Conservation (phyloP, 2,329 filamentous ascomycete species). For the Pestalotiopsis sp. region DNA sequence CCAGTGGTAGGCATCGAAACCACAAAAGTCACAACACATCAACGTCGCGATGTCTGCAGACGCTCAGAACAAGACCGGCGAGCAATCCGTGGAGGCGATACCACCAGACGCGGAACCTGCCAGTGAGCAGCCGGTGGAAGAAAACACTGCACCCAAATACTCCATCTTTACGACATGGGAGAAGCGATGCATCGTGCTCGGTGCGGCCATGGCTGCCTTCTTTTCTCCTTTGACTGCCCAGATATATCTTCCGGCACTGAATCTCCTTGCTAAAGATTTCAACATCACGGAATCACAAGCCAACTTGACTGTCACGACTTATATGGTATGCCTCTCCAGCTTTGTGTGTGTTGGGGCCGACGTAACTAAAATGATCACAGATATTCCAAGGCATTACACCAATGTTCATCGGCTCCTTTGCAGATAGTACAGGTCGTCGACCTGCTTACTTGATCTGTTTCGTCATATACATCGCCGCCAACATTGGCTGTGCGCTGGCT, state of each 20-base stretch:
- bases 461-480: constrained; percentile 45
- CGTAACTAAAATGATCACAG: constrained; percentile 13
- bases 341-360: neutral
- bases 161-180: constrained; percentile 29
- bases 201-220: constrained; percentile 31
- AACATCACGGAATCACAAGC: constrained; percentile 37
- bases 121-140: constrained; percentile 10
- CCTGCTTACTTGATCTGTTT: constrained; percentile 51
- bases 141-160: constrained; percentile 10
- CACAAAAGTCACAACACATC: neutral
- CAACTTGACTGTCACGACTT: constrained; percentile 37
- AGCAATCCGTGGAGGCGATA: neutral
- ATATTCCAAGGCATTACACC: constrained; percentile 49
- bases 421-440: constrained; percentile 48
- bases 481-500: constrained; percentile 48
- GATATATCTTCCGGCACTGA: constrained; percentile 49
- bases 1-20: neutral
- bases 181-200: constrained; percentile 32
- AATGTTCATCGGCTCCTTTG: constrained; percentile 50
- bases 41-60: neutral
- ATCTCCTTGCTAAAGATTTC: constrained; percentile 40
- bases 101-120: constrained; percentile 5
- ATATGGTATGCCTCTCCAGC: constrained; percentile 26
- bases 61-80: neutral
- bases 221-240: constrained; percentile 35